Percentiles rank a stretch among this genome's conserved stretches.
Evolutionary conservation across 345 rosid species (phyloP).

Genomic region (Arabidopsis suecica): DNA sequence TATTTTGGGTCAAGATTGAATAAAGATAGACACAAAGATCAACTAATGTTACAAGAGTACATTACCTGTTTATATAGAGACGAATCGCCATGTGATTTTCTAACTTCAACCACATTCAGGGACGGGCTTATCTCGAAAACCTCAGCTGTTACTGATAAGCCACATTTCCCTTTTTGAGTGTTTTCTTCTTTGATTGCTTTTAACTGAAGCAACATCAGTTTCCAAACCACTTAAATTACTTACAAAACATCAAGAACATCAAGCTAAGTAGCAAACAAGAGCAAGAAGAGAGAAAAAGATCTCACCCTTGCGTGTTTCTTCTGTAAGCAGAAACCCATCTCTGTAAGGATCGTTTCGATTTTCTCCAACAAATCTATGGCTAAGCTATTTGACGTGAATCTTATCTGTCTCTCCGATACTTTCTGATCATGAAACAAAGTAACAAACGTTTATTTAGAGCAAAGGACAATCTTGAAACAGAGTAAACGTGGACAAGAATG

Average conservation of each 20-base stretch:
- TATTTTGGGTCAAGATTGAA: not conserved
- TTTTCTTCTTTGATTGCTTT: conserved; percentile 64
- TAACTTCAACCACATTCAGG: conserved; percentile 70
- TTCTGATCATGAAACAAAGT: conserved; percentile 49
- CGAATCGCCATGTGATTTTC: conserved; percentile 78
- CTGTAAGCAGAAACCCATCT: conserved; percentile 84
- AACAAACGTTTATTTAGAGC: not conserved
- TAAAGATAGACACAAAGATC: not conserved
- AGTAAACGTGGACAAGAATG: conserved; percentile 13
- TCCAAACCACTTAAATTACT: not conserved
- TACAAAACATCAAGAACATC: conserved; percentile 6
- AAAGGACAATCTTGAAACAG: conserved; percentile 17
- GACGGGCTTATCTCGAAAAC: conserved; percentile 78
- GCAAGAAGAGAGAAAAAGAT: not conserved
- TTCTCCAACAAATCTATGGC: conserved; percentile 67
- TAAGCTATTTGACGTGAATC: conserved; percentile 75
- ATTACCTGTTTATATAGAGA: conserved; percentile 75
- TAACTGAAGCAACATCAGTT: conserved; percentile 52
- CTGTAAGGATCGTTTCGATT: conserved; percentile 57
- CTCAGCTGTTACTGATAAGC: conserved; percentile 76
- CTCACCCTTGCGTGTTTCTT: conserved; percentile 76
- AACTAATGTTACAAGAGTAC: not conserved
- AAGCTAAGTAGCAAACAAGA: not conserved
- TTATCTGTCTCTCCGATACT: conserved; percentile 77
- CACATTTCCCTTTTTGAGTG: conserved; percentile 37